Percentiles rank a stretch among this genome's conserved stretches.
Conservation (phyloP, 2,329 filamentous ascomycete species). For the Pyricularia sp. region DNA sequence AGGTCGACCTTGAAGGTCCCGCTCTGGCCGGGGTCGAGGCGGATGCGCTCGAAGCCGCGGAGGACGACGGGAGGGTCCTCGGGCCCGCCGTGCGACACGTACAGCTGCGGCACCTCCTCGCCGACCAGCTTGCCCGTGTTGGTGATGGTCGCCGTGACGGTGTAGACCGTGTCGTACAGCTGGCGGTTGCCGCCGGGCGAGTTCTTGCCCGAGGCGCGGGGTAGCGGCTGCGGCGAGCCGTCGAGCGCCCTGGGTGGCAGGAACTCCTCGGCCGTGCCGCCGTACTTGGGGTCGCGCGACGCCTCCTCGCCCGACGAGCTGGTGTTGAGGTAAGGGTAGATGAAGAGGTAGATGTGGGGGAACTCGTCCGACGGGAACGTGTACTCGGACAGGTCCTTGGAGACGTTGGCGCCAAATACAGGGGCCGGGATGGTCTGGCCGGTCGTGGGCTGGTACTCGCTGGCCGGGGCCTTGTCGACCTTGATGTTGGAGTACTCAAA, state of each 20-base stretch:
- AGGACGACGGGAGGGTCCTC: slow-evolving; percentile 59
- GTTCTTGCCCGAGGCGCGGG: slow-evolving; percentile 34
- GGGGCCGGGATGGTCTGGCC: slow-evolving; percentile 57
- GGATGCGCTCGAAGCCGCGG: slow-evolving; percentile 72
- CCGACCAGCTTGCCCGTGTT: slow-evolving; percentile 60
- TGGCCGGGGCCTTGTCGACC: slow-evolving; percentile 38
- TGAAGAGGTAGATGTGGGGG: slow-evolving; percentile 43
- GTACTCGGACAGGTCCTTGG: slow-evolving; percentile 55
- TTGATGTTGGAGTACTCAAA: slow-evolving; percentile 65
- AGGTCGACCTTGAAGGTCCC: slow-evolving; percentile 58
- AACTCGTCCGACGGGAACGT: slow-evolving; percentile 52
- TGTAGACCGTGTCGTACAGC: slow-evolving; percentile 63
- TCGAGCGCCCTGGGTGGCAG: slow-evolving; percentile 51
- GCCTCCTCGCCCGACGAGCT: slow-evolving; percentile 45
- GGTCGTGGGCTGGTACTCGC: slow-evolving; percentile 43
- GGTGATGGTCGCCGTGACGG: slow-evolving; percentile 55
- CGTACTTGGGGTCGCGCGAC: slow-evolving; percentile 50
- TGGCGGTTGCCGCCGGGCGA: slow-evolving; percentile 51
- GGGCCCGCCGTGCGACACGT: slow-evolving; percentile 71
- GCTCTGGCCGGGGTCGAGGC: slow-evolving; percentile 59
- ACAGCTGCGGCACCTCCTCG: slow-evolving; percentile 68
- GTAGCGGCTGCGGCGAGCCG: slow-evolving; percentile 45
- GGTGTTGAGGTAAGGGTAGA: slow-evolving; percentile 66
- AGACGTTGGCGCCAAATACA: slow-evolving; percentile 53
- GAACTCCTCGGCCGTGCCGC: slow-evolving; percentile 44